A percentile compares a stretch with the other conserved stretches of the same genome.
Evolutionary conservation across 176 grass and related monocot genomes (phyloP).

Genomic region (Pharus latifolius): DNA sequence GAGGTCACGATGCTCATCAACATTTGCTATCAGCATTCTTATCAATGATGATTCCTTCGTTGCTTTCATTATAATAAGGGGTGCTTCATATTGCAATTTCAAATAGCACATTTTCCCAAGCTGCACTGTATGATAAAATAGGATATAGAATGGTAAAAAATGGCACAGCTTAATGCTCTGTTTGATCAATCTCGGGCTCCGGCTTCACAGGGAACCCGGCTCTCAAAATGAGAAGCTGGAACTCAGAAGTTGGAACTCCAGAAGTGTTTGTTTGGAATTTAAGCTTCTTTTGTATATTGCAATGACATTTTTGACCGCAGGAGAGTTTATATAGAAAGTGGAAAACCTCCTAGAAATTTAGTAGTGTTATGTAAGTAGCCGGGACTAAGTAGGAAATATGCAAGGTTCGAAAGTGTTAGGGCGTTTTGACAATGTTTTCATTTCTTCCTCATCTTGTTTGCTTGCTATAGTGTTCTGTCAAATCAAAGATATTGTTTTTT

Average conservation of each 20-base stretch:
- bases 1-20: neutral
- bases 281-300: neutral
- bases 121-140: neutral
- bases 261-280: neutral
- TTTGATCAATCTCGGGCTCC: neutral
- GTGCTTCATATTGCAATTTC: neutral
- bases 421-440: neutral
- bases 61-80: neutral
- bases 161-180: neutral
- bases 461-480: neutral
- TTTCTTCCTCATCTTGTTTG: neutral
- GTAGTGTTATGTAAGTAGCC: neutral
- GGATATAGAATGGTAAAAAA: neutral
- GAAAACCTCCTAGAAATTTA: neutral
- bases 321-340: neutral
- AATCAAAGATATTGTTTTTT: neutral
- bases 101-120: neutral
- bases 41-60: neutral
- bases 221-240: neutral
- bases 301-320: neutral
- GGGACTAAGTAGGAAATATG: neutral
- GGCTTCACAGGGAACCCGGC: neutral
- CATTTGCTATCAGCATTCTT: neutral
- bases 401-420: neutral
- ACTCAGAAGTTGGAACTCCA: neutral